Evolutionary conservation across 148 eudicot species (phyloP).

Genomic region (Oxyria digyna): DNA sequence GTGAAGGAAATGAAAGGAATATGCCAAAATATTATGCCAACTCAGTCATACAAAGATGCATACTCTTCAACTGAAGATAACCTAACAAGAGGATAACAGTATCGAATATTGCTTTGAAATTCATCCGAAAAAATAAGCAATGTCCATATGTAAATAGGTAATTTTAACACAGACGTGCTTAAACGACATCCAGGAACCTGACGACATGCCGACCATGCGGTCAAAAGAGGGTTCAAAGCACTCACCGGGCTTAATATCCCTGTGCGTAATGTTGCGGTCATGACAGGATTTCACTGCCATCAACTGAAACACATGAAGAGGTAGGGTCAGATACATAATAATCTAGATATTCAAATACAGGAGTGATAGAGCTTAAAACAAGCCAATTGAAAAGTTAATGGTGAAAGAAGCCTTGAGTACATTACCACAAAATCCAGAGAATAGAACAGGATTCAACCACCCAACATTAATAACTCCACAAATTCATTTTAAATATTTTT

Average conservation of each 20-base stretch:
- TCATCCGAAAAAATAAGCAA: not conserved
- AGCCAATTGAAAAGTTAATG: not conserved
- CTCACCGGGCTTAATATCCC: constrained; percentile 99
- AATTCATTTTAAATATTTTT: not conserved
- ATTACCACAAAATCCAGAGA: not conserved
- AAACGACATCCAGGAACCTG: not conserved
- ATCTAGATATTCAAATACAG: not conserved
- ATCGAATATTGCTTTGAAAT: not conserved
- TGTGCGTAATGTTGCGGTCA: constrained; percentile 87
- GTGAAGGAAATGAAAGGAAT: not conserved
- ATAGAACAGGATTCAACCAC: not conserved
- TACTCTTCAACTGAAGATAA: not conserved
- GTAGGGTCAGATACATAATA: constrained; percentile 7
- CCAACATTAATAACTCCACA: not conserved
- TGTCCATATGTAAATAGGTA: not conserved
- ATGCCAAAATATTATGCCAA: not conserved
- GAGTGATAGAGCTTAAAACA: not conserved
- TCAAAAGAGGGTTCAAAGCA: not conserved
- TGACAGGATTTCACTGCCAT: constrained; percentile 92
- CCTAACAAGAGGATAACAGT: not conserved
- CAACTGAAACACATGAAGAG: constrained; percentile 36
- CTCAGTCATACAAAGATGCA: not conserved
- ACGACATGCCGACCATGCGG: no score
- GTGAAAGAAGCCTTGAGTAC: not conserved
- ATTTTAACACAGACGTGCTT: not conserved